Percentiles rank a stretch among this genome's conserved stretches.
These are phyloP conservation scores for Clitocybe nebularis DNA, from an alignment of 1,284 basidiomycete species.

Conservation along the genomic window DNA sequence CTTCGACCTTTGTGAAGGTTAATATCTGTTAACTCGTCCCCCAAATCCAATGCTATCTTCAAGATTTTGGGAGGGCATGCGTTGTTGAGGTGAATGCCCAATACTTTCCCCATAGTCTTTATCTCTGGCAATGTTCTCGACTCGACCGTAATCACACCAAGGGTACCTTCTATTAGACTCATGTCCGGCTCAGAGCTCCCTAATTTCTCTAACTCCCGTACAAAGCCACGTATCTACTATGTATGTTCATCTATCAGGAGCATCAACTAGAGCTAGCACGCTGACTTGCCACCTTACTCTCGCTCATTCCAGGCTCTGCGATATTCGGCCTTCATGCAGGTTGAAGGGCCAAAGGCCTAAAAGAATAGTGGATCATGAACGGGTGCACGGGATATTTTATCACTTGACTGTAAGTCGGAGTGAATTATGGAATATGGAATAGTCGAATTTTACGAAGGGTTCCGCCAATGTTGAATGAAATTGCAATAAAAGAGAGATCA, in stretches of 20 bases:
- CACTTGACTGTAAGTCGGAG: conserved; percentile 35
- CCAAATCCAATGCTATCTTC: not conserved
- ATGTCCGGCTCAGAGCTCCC: conserved; percentile 22
- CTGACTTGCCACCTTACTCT: conserved; percentile 28
- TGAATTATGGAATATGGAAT: conserved; percentile 34
- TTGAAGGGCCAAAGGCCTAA: conserved; percentile 14
- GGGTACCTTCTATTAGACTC: conserved; percentile 23
- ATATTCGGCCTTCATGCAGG: conserved; percentile 29
- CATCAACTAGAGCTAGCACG: conserved; percentile 37
- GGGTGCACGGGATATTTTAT: conserved; percentile 18
- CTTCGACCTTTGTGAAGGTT: conserved; percentile 26
- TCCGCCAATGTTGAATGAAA: no score
- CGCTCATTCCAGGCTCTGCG: conserved; percentile 26
- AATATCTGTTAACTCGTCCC: not conserved
- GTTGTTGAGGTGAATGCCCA: conserved; percentile 36
- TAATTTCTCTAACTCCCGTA: conserved; percentile 38
- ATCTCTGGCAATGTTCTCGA: conserved; percentile 1
- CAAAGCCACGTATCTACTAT: conserved; percentile 40
- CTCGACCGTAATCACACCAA: conserved; percentile 29
- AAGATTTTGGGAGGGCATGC: conserved; percentile 41
- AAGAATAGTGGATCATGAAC: no score
- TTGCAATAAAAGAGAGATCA: no score
- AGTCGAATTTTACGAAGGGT: no score
- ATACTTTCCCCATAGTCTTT: conserved; percentile 27
- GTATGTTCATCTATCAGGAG: conserved; percentile 35